A percentile compares a stretch with the other conserved stretches of the same genome.
These are phyloP conservation scores for Chenopodium quinoa DNA, from an alignment of 148 eudicot species.

Conservation along the genomic window DNA sequence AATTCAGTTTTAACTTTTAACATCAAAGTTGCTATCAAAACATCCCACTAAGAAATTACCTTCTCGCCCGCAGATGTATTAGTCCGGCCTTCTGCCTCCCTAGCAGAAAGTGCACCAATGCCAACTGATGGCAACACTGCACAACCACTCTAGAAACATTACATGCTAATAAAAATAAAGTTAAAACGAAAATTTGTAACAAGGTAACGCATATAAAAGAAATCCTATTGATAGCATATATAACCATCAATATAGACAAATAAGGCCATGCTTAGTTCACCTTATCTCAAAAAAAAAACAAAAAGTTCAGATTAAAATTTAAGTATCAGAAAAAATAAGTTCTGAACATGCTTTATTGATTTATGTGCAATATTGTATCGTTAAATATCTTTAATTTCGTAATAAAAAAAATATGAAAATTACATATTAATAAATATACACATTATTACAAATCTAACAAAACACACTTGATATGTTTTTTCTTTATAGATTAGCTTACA, in stretches of 20 bases:
- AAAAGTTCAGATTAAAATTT: no score
- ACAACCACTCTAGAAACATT: constrained; percentile 12
- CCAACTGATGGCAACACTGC: constrained; percentile 90
- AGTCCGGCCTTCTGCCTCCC: constrained; percentile 92
- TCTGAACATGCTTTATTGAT: no score
- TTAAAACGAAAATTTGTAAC: not conserved
- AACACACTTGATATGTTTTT: no score
- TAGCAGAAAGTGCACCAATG: constrained; percentile 89
- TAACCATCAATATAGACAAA: not conserved
- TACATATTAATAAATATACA: no score
- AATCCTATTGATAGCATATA: not conserved
- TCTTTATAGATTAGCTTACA: no score
- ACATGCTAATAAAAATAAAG: not conserved
- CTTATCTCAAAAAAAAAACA: no score
- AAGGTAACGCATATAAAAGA: not conserved
- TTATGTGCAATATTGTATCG: no score
- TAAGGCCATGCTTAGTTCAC: no score
- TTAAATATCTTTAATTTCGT: no score
- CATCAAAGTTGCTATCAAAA: not conserved
- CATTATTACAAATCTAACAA: no score
- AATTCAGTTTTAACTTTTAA: not conserved
- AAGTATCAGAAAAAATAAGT: no score
- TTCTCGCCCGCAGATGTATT: constrained; percentile 71
- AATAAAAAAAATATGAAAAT: no score
- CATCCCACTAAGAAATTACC: constrained; percentile 35